Evolutionary conservation across 148 eudicot species (phyloP).

Genomic region (Drosera capensis): DNA sequence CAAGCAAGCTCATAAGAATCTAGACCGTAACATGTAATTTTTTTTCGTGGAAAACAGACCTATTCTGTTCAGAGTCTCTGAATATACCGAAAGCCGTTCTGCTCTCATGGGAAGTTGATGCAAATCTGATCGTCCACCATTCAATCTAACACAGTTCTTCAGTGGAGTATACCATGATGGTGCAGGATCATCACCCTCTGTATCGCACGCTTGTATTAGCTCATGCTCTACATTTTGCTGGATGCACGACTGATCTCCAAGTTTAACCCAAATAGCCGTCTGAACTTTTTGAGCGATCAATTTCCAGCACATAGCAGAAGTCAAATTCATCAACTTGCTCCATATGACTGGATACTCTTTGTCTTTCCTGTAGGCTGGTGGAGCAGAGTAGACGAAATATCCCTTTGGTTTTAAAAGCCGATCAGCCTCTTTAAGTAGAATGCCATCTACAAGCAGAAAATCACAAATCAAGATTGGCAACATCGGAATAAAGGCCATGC

Average conservation of each 20-base stretch:
- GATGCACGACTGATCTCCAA: conserved; percentile 51
- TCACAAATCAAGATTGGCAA: neutral
- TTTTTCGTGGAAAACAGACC: too few species aligned
- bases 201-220: conserved; percentile 56
- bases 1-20: neutral
- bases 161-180: conserved; percentile 76
- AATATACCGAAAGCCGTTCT: conserved; percentile 76
- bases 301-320: conserved; percentile 93
- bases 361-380: conserved; percentile 92
- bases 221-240: conserved; percentile 50
- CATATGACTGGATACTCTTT: conserved; percentile 79
- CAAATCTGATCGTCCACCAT: conserved; percentile 15
- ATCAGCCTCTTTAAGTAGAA: conserved; percentile 70
- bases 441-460: conserved; percentile 47
- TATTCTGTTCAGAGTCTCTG: conserved; percentile 37
- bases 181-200: conserved; percentile 24
- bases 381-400: conserved; percentile 91
- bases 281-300: conserved; percentile 75
- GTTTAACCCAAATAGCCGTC: conserved; percentile 93
- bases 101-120: conserved; percentile 58
- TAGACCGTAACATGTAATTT: too few species aligned
- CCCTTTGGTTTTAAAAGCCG: conserved; percentile 79
- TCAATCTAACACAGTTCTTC: conserved; percentile 39
- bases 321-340: conserved; percentile 61
- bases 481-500: too few species aligned